phyloP scores from a whole-genome alignment of 768 basidiomycete genomes.

The Mycena pura region DNA sequence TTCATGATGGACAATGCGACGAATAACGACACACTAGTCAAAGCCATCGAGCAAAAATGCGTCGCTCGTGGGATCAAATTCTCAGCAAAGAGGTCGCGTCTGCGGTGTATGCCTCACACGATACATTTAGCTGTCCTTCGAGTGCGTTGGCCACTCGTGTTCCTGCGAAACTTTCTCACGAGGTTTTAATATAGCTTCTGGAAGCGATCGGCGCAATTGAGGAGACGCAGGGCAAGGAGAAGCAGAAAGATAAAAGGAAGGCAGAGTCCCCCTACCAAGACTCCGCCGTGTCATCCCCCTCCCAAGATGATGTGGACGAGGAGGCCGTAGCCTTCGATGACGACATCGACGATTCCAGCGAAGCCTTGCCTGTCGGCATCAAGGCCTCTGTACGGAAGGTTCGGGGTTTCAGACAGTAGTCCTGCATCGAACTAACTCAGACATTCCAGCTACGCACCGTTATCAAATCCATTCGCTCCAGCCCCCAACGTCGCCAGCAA shows the following conservation, averaged over 20 bases:
- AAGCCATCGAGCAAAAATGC: slow-evolving; percentile 26
- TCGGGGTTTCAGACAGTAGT: too few relatives aligned
- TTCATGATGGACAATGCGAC: slow-evolving; percentile 44
- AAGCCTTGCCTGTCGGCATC: neutral
- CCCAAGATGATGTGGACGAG: too few relatives aligned
- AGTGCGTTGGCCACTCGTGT: slow-evolving; percentile 27
- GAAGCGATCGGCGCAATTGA: neutral
- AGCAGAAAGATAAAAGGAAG: too few relatives aligned
- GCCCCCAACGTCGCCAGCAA: slow-evolving; percentile 22
- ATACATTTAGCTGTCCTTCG: slow-evolving; percentile 45
- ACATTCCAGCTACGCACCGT: slow-evolving; percentile 15
- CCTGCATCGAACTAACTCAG: too few relatives aligned
- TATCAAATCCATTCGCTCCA: slow-evolving; percentile 16
- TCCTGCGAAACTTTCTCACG: neutral
- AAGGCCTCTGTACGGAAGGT: neutral
- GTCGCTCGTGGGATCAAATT: slow-evolving; percentile 30
- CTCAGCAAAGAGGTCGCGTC: slow-evolving; percentile 28
- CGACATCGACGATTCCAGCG: too few relatives aligned
- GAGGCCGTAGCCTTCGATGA: too few relatives aligned
- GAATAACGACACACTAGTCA: slow-evolving; percentile 45
- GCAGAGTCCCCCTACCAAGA: too few relatives aligned
- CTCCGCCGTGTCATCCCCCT: too few relatives aligned
- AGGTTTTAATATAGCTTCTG: neutral
- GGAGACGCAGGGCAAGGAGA: too few relatives aligned
- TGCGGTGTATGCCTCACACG: slow-evolving; percentile 48